Evolutionary conservation across 306 rosid species (phyloP).

Genomic region (Cicer arietinum): DNA sequence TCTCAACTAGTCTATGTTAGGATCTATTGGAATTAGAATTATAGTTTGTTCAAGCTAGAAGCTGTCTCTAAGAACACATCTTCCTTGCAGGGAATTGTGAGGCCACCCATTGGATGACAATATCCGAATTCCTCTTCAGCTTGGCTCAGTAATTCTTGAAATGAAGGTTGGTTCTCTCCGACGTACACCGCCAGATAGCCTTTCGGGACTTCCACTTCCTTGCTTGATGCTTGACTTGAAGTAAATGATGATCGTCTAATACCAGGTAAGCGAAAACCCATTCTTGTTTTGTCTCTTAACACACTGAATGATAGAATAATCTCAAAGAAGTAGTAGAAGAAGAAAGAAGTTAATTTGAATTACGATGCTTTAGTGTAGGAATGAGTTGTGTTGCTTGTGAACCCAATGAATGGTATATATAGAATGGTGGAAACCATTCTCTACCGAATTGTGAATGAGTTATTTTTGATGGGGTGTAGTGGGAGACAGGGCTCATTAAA

Average conservation of each 20-base stretch:
- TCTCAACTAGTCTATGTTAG: slow-evolving; percentile 22
- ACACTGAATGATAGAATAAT: not conserved
- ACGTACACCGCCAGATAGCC: slow-evolving; percentile 59
- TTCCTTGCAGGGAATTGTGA: slow-evolving; percentile 57
- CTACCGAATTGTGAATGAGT: not conserved
- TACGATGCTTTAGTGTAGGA: too few species aligned
- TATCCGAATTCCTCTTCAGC: slow-evolving; percentile 38
- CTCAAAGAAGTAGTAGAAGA: not conserved
- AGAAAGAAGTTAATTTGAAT: not conserved
- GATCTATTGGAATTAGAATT: slow-evolving; percentile 7
- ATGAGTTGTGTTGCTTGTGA: too few species aligned
- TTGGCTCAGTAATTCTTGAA: slow-evolving; percentile 50
- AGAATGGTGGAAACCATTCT: not conserved
- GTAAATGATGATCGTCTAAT: slow-evolving; percentile 36
- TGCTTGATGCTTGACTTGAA: slow-evolving; percentile 17
- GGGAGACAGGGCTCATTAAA: too few species aligned
- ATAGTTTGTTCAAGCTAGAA: slow-evolving; percentile 27
- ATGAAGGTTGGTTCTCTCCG: slow-evolving; percentile 52
- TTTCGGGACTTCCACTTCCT: slow-evolving; percentile 47
- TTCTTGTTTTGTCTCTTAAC: not conserved
- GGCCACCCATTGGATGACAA: slow-evolving; percentile 56
- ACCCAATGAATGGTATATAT: too few species aligned
- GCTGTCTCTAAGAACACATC: slow-evolving; percentile 43
- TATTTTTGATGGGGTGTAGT: too few species aligned
- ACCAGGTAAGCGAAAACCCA: not conserved